Evolutionary conservation across 768 basidiomycete genomes (phyloP).

Genomic region (Leucocoprinus leucothites): DNA sequence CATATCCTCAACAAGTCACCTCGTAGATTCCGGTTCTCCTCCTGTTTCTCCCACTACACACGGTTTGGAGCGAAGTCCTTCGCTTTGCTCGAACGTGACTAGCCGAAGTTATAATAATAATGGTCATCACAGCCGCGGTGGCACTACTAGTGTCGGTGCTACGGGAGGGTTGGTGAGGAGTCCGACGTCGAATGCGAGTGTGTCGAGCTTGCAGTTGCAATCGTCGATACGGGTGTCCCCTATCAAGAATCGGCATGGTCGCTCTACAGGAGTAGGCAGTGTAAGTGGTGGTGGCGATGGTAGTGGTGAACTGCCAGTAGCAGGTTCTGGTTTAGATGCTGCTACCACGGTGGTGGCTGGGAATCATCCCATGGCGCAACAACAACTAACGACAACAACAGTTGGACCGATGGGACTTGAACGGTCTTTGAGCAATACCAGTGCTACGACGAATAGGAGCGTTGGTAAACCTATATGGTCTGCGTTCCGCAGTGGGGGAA

Average conservation of each 20-base stretch:
- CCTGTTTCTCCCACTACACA: not conserved
- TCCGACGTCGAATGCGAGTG: constrained; percentile 5
- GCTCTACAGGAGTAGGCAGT: not conserved
- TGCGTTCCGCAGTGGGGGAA: not conserved
- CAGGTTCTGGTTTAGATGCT: not conserved
- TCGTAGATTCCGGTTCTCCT: constrained; percentile 1
- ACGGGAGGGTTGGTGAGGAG: constrained; percentile 1
- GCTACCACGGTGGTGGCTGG: not conserved
- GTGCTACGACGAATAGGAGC: constrained; percentile 1
- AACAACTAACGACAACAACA: not conserved
- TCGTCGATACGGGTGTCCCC: constrained; percentile 11
- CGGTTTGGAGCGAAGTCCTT: not conserved
- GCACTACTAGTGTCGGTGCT: no score
- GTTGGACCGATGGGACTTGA: not conserved
- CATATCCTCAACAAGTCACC: constrained; percentile 11
- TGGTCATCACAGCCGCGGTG: no score
- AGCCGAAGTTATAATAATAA: not conserved
- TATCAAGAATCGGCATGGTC: constrained; percentile 1
- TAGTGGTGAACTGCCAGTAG: no score
- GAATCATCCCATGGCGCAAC: not conserved
- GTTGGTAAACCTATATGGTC: constrained; percentile 9
- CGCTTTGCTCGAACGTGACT: constrained; percentile 2
- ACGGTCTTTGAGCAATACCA: constrained; percentile 8
- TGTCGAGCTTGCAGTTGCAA: constrained; percentile 9
- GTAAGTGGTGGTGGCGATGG: not conserved